phyloP scores from a whole-genome alignment of 805 yeast genomes.

The Kockiozyma suomiensis region DNA sequence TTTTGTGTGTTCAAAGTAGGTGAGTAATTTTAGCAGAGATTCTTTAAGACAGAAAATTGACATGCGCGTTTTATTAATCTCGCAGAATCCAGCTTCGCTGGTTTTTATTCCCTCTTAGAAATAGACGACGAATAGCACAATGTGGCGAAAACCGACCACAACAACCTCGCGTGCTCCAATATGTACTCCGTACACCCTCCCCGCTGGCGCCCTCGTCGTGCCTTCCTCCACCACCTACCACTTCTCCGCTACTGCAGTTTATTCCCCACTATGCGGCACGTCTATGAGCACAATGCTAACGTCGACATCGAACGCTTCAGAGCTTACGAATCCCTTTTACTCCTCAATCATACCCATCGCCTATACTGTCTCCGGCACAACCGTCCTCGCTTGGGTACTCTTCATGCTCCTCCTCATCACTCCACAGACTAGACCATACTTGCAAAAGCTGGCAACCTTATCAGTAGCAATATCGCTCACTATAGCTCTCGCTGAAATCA shows the following conservation, averaged over 20 bases:
- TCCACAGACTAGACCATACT: slow-evolving; percentile 58
- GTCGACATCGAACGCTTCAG: not conserved
- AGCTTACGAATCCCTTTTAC: slow-evolving; percentile 38
- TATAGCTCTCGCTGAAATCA: slow-evolving; percentile 51
- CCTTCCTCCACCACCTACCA: slow-evolving; percentile 24
- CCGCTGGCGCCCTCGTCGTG: slow-evolving; percentile 30
- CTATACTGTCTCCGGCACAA: slow-evolving; percentile 40
- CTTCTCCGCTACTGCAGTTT: slow-evolving; percentile 23
- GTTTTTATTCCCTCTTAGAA: no score
- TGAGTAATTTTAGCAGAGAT: no score
- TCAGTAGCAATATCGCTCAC: slow-evolving; percentile 59
- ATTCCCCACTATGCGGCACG: slow-evolving; percentile 22
- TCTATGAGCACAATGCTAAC: slow-evolving; percentile 4
- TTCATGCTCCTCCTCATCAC: slow-evolving; percentile 58
- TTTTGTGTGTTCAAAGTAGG: no score
- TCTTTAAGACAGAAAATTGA: no score
- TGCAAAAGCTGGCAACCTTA: slow-evolving; percentile 61
- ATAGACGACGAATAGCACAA: not conserved
- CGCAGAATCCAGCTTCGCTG: no score
- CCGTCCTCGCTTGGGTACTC: slow-evolving; percentile 68
- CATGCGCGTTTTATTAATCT: no score
- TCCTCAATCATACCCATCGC: slow-evolving; percentile 42
- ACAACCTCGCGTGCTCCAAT: slow-evolving; percentile 12
- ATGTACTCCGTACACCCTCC: slow-evolving; percentile 31
- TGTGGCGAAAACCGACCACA: slow-evolving; percentile 33